Percentiles rank a stretch among this genome's conserved stretches.
Conservation (phyloP, 805 yeast genomes). For the Zygoascus biomembranicola region DNA sequence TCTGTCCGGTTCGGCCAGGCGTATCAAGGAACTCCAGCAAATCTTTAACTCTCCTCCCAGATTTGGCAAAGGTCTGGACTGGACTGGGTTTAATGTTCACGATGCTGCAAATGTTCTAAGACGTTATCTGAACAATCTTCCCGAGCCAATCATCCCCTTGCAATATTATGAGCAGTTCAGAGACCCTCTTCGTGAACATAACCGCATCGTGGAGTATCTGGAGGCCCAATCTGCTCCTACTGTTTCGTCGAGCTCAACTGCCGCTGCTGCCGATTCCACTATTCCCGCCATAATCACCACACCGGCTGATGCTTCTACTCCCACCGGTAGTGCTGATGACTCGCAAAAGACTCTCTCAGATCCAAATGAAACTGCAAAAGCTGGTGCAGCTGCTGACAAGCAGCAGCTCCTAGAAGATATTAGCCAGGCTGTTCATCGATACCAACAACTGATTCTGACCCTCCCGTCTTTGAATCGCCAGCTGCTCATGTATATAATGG, state of each 20-base stretch:
- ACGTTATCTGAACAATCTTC: slow-evolving; percentile 75
- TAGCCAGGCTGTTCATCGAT: slow-evolving; percentile 52
- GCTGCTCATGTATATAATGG: slow-evolving; percentile 76
- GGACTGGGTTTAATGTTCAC: slow-evolving; percentile 94
- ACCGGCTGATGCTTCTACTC: not conserved
- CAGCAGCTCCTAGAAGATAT: slow-evolving; percentile 13
- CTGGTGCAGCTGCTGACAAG: not conserved
- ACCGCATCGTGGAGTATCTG: slow-evolving; percentile 58
- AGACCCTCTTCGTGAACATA: slow-evolving; percentile 55
- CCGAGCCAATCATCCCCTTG: slow-evolving; percentile 87
- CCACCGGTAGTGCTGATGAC: not conserved
- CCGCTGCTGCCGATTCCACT: not conserved
- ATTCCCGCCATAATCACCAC: not conserved
- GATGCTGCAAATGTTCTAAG: slow-evolving; percentile 91
- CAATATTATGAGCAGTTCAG: slow-evolving; percentile 69
- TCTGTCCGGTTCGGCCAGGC: slow-evolving; percentile 82
- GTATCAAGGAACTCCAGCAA: slow-evolving; percentile 78
- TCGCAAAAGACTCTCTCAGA: not conserved
- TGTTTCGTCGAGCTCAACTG: not conserved
- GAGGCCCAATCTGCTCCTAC: slow-evolving; percentile 1
- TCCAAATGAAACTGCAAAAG: too few species aligned
- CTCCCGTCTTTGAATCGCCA: slow-evolving; percentile 78
- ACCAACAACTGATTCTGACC: slow-evolving; percentile 56
- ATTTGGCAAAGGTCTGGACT: slow-evolving; percentile 76
- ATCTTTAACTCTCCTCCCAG: slow-evolving; percentile 81